Conservation (phyloP, 2,329 filamentous ascomycete species). For the Teratosphaeria nubilosa region DNA sequence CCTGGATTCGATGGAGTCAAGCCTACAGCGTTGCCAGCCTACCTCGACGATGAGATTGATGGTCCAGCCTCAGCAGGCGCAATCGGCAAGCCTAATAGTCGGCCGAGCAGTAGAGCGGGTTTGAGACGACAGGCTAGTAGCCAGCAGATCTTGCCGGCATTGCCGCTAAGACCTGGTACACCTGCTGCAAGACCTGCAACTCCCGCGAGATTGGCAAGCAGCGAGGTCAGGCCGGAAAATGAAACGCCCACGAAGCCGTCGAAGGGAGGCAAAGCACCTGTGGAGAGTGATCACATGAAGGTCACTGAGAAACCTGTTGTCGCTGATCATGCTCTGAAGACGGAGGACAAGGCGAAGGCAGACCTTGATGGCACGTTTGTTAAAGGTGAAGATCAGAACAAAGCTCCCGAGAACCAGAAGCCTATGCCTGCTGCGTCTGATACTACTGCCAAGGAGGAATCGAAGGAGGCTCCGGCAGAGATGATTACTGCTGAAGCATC, state of each 20-base stretch:
- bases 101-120: constrained; percentile 27
- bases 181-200: constrained; percentile 18
- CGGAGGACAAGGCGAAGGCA: background rate
- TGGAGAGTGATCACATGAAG: background rate
- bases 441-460: background rate
- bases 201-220: constrained; percentile 4
- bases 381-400: background rate
- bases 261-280: constrained; percentile 11
- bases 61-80: background rate
- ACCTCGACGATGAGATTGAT: constrained; percentile 6
- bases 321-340: constrained; percentile 2
- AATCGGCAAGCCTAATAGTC: constrained; percentile 15
- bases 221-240: background rate
- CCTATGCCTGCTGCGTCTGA: background rate
- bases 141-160: constrained; percentile 26
- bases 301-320: background rate
- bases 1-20: constrained; percentile 30
- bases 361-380: background rate
- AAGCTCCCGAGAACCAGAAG: background rate
- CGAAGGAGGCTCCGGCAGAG: background rate
- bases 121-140: constrained; percentile 16
- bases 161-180: constrained; percentile 32
- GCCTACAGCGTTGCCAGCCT: constrained; percentile 5
- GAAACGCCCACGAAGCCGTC: constrained; percentile 12
- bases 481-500: background rate